Evolutionary conservation across 345 rosid genomes (phyloP).

Genomic region (Carallia brachiata): DNA sequence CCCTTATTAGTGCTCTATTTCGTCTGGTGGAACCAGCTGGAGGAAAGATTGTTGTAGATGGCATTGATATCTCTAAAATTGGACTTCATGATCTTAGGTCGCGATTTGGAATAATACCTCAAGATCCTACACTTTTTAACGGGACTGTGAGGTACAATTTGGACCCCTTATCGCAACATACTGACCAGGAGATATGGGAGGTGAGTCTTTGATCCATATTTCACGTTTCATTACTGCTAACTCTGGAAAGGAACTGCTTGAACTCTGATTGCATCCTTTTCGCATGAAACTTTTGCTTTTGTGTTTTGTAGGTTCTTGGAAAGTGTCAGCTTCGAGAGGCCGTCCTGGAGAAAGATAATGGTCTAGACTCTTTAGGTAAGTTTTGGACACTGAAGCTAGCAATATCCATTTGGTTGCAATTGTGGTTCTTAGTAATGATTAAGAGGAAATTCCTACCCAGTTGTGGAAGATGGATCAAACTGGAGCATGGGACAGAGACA

Average conservation of each 20-base stretch:
- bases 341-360: conserved; percentile 68
- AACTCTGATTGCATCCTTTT: background rate
- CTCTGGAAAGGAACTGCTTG: background rate
- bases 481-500: conserved; percentile 99
- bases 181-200: conserved; percentile 94
- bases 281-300: background rate
- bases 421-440: background rate
- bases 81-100: conserved; percentile 91
- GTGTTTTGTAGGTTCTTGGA: conserved; percentile 55
- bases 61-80: conserved; percentile 65
- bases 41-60: conserved; percentile 81
- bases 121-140: conserved; percentile 87
- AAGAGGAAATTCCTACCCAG: conserved; percentile 25
- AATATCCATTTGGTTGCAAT: background rate
- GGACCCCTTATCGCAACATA: conserved; percentile 72
- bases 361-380: conserved; percentile 75
- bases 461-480: conserved; percentile 85
- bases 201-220: conserved; percentile 26
- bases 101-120: conserved; percentile 90
- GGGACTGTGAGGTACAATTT: conserved; percentile 91
- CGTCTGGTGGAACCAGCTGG: conserved; percentile 87
- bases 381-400: background rate
- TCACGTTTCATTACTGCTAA: background rate
- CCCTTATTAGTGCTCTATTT: conserved; percentile 83
- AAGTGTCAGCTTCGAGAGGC: conserved; percentile 85